Base-by-base conservation (phyloP, 73 alveolate species). In the Blepharisma japonicum region DNA sequence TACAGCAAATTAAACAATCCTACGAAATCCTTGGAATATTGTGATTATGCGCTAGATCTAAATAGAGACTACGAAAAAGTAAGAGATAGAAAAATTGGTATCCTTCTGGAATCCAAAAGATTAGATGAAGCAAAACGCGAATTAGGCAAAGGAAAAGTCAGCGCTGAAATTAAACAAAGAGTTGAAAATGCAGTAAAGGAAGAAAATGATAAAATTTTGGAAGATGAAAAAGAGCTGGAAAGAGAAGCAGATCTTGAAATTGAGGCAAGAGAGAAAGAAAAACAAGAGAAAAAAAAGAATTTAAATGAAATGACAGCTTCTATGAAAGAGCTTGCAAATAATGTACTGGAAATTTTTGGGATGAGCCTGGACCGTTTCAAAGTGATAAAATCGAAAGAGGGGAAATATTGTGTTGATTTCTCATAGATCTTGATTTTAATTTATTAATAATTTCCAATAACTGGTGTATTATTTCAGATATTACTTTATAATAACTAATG, bases 61-160 rank as follows among this genome's bases (percentile, higher is more conserved):
- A 82, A 85, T 53, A 84, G 86, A 53, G 84, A 82, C 6, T 85
- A 80, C 82, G 68, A 39, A 11, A 85, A 85, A 42, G 89, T 86
- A 38, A 67, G 71, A 18, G 55, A 80, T 7, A 80, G 86, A 55
- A 82, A 86, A 45, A 45, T 70, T 7, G 46, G 66, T 7, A 1
- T 70, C 6, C 61, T 45, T 2, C 9, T 70, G 42, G 32, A 18
- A 0, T 0, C 9, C 14, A 54, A 45, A 47, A 47, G 45, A 39
- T 1, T 39, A 9, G 5, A 0, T 14, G 68, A 70, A 9, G 80
- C 80, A 18, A 45, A 5, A 45, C 55, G 0, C 2, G 80, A 70
- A 25, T 1, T 61, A 2, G 74, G 23, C 2, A 61, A 61, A 25
- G 74, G 74, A 5, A 4, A 14, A 14, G 74, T 61, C 5, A 11